These are phyloP conservation scores for Fusarium sp. DNA, from an alignment of 2,329 filamentous ascomycete genomes.

Conservation along the genomic window DNA sequence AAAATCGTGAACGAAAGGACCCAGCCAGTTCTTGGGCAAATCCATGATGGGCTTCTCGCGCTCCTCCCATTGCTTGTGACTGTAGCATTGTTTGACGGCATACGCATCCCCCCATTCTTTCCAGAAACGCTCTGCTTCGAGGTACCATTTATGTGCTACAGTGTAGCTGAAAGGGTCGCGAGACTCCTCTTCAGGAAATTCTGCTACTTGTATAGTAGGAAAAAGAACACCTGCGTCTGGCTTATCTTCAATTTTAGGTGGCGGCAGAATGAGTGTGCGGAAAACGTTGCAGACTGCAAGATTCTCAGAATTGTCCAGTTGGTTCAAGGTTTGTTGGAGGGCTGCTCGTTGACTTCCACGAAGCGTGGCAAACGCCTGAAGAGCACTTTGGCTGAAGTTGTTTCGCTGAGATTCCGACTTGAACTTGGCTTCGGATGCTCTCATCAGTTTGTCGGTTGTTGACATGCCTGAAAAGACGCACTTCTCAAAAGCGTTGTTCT, in stretches of 20 bases:
- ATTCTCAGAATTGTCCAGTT: slow-evolving; percentile 51
- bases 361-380: slow-evolving; percentile 45
- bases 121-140: slow-evolving; percentile 30
- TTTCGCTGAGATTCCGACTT: background rate
- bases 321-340: slow-evolving; percentile 53
- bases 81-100: slow-evolving; percentile 27
- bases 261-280: slow-evolving; percentile 49
- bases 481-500: slow-evolving; percentile 48
- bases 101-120: slow-evolving; percentile 21
- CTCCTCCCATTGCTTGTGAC: background rate
- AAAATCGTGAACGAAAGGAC: slow-evolving; percentile 28
- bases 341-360: slow-evolving; percentile 56
- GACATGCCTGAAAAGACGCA: slow-evolving; percentile 42
- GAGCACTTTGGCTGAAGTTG: background rate
- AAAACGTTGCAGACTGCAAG: slow-evolving; percentile 46
- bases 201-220: slow-evolving; percentile 23
- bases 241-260: slow-evolving; percentile 9
- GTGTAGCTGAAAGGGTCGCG: slow-evolving; percentile 42
- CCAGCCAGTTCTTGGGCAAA: slow-evolving; percentile 37
- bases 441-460: slow-evolving; percentile 22
- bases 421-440: slow-evolving; percentile 4
- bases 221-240: slow-evolving; percentile 37
- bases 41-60: slow-evolving; percentile 33
- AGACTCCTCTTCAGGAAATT: slow-evolving; percentile 34
- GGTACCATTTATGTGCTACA: slow-evolving; percentile 36